phyloP scores from a whole-genome alignment of 108 stramenopile species.

The Fragilaria crotonensis region DNA sequence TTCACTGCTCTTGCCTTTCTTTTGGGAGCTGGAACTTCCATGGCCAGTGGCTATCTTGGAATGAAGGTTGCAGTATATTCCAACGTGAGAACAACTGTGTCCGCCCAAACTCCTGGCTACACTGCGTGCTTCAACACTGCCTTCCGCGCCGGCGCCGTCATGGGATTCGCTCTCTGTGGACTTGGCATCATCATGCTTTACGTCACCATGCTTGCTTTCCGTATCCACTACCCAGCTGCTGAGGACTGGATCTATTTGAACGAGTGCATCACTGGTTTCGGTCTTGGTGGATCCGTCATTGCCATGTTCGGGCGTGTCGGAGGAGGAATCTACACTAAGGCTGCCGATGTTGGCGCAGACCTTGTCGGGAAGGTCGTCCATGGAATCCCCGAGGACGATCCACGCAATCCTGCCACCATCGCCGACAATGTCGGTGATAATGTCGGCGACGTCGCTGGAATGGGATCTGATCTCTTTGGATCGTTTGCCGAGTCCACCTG shows the following conservation, averaged over 20 bases:
- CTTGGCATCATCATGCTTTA: conserved; percentile 90
- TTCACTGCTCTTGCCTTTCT: conserved; percentile 91
- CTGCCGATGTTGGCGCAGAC: conserved; percentile 99
- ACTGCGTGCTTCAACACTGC: conserved; percentile 91
- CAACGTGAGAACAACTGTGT: conserved; percentile 93
- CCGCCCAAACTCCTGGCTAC: conserved; percentile 83
- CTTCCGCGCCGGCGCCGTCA: conserved; percentile 97
- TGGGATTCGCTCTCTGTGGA: conserved; percentile 96
- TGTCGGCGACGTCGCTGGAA: conserved; percentile 98
- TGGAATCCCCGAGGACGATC: conserved; percentile 99
- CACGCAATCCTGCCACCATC: conserved; percentile 98
- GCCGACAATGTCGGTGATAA: conserved; percentile 99
- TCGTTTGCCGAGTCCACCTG: conserved; percentile 97
- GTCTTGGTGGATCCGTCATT: conserved; percentile 95
- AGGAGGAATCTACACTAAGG: conserved; percentile 99
- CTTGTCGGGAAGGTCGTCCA: conserved; percentile 98
- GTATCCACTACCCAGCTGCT: conserved; percentile 62
- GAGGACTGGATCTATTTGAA: conserved; percentile 89
- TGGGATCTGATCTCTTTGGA: conserved; percentile 99
- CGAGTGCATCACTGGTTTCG: conserved; percentile 93
- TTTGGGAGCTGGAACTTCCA: conserved; percentile 81
- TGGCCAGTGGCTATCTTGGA: conserved; percentile 91
- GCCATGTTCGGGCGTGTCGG: conserved; percentile 99
- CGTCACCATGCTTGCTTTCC: conserved; percentile 70
- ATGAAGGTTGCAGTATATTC: conserved; percentile 98